Evolutionary conservation across 2,329 filamentous ascomycete species (phyloP).

Genomic region (Aspergillus sp.): DNA sequence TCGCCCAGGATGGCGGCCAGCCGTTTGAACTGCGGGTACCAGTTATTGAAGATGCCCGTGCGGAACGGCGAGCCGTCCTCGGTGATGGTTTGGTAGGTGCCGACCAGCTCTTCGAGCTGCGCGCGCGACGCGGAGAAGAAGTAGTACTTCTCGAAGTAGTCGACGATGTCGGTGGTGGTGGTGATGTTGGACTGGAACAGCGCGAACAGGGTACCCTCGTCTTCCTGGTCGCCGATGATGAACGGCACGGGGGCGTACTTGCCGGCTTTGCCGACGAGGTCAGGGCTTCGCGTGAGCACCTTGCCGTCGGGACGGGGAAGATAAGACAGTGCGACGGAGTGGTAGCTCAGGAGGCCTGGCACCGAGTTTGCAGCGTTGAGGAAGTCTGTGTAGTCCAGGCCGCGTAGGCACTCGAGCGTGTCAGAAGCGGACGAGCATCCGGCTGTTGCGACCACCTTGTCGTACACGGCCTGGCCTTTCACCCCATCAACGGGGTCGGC

Average conservation of each 20-base stretch:
- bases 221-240: constrained; percentile 73
- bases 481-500: constrained; percentile 62
- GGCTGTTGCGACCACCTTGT: constrained; percentile 45
- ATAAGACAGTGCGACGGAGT: constrained; percentile 68
- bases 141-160: constrained; percentile 60
- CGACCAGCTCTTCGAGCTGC: constrained; percentile 57
- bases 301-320: constrained; percentile 70
- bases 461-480: constrained; percentile 60
- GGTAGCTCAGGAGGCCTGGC: constrained; percentile 65
- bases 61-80: constrained; percentile 68
- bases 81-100: constrained; percentile 58
- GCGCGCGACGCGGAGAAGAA: constrained; percentile 56
- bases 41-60: constrained; percentile 65
- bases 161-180: constrained; percentile 55
- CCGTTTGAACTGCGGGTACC: constrained; percentile 75
- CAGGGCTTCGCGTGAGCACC: constrained; percentile 61
- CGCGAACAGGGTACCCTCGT: constrained; percentile 74
- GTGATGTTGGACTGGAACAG: constrained; percentile 68
- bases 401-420: constrained; percentile 49
- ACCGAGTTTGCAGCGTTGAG: constrained; percentile 68
- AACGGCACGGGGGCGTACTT: constrained; percentile 60
- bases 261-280: constrained; percentile 53
- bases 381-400: constrained; percentile 44
- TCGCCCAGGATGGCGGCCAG: constrained; percentile 74
- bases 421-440: constrained; percentile 44